Evolutionary conservation across 495 filamentous ascomycete genomes (phyloP).

Genomic region (Hypoxylon fuscum): DNA sequence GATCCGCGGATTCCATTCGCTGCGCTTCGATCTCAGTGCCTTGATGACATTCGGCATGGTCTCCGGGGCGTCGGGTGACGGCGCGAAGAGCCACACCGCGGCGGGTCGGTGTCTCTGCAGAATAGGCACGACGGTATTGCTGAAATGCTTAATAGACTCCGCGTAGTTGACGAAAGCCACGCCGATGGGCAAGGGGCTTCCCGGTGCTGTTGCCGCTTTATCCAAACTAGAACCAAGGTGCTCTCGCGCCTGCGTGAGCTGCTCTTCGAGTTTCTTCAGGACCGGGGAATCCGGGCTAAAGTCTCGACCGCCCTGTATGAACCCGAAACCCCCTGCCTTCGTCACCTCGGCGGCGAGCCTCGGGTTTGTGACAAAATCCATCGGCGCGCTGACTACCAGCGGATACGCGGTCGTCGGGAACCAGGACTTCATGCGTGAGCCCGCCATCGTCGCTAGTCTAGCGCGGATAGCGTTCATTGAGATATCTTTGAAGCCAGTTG

Average conservation of each 20-base stretch:
- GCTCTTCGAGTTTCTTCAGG: conserved; percentile 39
- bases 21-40: conserved; percentile 43
- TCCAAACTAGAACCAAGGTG: conserved; percentile 33
- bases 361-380: conserved; percentile 72
- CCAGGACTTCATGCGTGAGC: conserved; percentile 42
- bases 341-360: conserved; percentile 71
- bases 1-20: conserved; percentile 53
- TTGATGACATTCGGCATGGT: conserved; percentile 55
- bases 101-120: conserved; percentile 62
- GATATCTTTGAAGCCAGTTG: neutral
- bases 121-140: conserved; percentile 46
- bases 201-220: conserved; percentile 25
- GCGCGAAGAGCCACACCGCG: conserved; percentile 82
- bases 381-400: conserved; percentile 74
- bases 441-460: conserved; percentile 32
- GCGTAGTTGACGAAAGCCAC: conserved; percentile 52
- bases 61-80: conserved; percentile 54
- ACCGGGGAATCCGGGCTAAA: conserved; percentile 43
- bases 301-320: conserved; percentile 49
- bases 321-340: conserved; percentile 69
- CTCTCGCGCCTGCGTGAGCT: conserved; percentile 49
- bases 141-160: conserved; percentile 41
- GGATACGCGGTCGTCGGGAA: conserved; percentile 44
- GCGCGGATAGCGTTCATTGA: conserved; percentile 13
- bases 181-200: conserved; percentile 51